Base-by-base conservation (phyloP, 495 filamentous ascomycete species). In the Cenococcum geophilum region DNA sequence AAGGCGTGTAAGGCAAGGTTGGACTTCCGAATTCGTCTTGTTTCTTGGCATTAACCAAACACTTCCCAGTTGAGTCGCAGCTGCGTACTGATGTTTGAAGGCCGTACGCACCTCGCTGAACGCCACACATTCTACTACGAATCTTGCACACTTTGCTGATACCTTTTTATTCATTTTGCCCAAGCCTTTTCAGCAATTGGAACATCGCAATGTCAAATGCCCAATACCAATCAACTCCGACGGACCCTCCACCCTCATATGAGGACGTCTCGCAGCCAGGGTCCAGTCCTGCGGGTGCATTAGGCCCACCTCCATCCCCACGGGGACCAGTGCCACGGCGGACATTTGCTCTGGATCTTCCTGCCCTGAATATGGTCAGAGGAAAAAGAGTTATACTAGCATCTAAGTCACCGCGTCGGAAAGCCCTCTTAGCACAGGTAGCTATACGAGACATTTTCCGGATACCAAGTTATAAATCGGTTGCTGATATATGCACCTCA, bases 361-460 rank as follows among this genome's bases (percentile, higher is more conserved):
- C 95, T 8, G 81, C 87, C 55, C 78, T 98, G 23, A 82, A 81
- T 57, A 74, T 79, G 69, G 82, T 97, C 53, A 80, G 84, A 65
- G 78, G 76, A 45, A 87, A 86, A 71, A 80, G 92, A 59, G 81
- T 92, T 9, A 87, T 98, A 66, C 85, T 98, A 10, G 93, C 93
- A 63, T 95, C 89, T 1, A 81, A 85, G 47, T 96, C 90, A 0
- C 93, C 95, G 0, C 81, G 93, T 14, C 82, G 95, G 23, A 86
- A 84, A 65, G 85, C 88, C 67, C 84, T 98, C 5, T 83, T 98
- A 50, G 71, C 79, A 5, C 84, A 83, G 68, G 79, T 82, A 70
- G 53, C 52, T 35, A 35, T 9, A 6, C 14, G 18, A 4, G 40
- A 18, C 12, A 45, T 18, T 16, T 18, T 18, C 3, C 40, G 18